Evolutionary conservation across 108 stramenopile species (phyloP).

Genomic region (Nannochloropsis salina): DNA sequence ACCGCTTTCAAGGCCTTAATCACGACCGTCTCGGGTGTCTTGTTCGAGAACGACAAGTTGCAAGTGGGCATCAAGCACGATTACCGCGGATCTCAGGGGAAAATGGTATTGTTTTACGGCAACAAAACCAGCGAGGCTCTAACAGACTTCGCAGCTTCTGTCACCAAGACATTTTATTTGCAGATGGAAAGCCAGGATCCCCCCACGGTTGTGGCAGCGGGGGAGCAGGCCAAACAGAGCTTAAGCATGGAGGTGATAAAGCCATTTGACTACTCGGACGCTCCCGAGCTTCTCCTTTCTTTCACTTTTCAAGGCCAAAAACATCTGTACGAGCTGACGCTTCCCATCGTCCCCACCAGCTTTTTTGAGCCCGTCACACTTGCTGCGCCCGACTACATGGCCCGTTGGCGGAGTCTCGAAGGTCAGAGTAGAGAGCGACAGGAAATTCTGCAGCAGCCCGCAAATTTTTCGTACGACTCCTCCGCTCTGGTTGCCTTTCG

Average conservation of each 20-base stretch:
- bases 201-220: conserved; percentile 23
- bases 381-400: conserved; percentile 1
- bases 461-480: not conserved
- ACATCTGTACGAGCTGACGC: not conserved
- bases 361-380: conserved; percentile 42
- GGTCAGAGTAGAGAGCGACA: too few species aligned
- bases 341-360: conserved; percentile 32
- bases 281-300: conserved; percentile 25
- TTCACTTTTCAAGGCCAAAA: conserved; percentile 20
- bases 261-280: conserved; percentile 34
- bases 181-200: conserved; percentile 24
- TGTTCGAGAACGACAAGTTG: not conserved
- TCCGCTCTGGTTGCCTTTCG: not conserved
- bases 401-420: not conserved
- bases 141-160: conserved; percentile 22
- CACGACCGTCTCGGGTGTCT: not conserved
- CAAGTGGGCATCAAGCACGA: conserved; percentile 38
- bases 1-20: not conserved
- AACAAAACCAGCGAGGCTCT: conserved; percentile 26
- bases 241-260: not conserved
- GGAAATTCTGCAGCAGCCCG: not conserved
- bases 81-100: conserved; percentile 39
- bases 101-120: conserved; percentile 32
- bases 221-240: conserved; percentile 28
- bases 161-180: not conserved